These are phyloP conservation scores for Acmispon strigosus DNA, from an alignment of 306 rosid genomes.

Conservation along the genomic window DNA sequence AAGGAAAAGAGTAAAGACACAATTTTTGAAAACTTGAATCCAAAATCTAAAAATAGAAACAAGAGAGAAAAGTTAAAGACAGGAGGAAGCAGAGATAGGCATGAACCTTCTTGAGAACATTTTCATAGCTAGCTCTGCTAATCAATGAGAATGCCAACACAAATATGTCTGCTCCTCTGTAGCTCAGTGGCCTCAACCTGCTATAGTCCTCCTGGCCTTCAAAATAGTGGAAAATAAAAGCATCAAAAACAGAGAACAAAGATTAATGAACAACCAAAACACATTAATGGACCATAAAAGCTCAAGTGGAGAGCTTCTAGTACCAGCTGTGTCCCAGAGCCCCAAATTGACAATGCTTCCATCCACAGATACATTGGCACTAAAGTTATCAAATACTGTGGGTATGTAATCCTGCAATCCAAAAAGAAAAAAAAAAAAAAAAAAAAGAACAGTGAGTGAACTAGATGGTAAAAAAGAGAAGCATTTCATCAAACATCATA, in stretches of 20 bases:
- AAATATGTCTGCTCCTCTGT: slow-evolving; percentile 93
- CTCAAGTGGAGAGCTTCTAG: background rate
- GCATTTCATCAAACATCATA: background rate
- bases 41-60: background rate
- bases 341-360: slow-evolving; percentile 90
- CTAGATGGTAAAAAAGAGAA: background rate
- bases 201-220: slow-evolving; percentile 97
- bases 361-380: slow-evolving; percentile 96
- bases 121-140: slow-evolving; percentile 92
- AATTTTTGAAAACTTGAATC: slow-evolving; percentile 15
- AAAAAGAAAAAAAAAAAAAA: background rate
- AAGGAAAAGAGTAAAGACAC: background rate
- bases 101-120: slow-evolving; percentile 83
- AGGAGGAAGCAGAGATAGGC: background rate
- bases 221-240: slow-evolving; percentile 18
- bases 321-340: slow-evolving; percentile 99
- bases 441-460: background rate
- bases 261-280: background rate
- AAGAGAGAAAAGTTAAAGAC: background rate
- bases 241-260: background rate
- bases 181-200: slow-evolving; percentile 95
- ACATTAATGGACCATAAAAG: background rate
- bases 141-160: slow-evolving; percentile 87
- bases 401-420: slow-evolving; percentile 80
- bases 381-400: slow-evolving; percentile 92